Conservation (phyloP, 2,329 filamentous ascomycete species). For the Colletotrichum musicola region DNA sequence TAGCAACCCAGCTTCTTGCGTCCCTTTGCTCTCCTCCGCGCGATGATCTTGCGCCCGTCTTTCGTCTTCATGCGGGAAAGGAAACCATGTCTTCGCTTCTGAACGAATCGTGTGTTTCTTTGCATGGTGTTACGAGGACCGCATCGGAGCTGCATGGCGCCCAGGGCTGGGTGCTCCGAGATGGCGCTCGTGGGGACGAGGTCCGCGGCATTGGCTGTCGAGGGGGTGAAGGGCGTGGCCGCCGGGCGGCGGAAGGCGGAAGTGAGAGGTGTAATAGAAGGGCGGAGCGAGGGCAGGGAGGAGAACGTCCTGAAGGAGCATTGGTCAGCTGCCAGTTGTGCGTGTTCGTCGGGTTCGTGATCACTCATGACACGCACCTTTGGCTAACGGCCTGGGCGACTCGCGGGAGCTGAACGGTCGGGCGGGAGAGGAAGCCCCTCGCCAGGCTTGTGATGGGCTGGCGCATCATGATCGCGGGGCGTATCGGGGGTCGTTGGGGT, state of each 20-base stretch:
- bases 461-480: conserved; percentile 37
- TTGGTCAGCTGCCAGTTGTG: conserved; percentile 8
- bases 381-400: conserved; percentile 13
- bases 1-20: conserved; percentile 54
- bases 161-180: conserved; percentile 66
- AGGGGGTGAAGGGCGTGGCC: conserved; percentile 49
- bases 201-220: conserved; percentile 51
- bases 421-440: conserved; percentile 12
- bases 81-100: conserved; percentile 72
- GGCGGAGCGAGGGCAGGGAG: conserved; percentile 64
- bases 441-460: conserved; percentile 30
- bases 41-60: conserved; percentile 65
- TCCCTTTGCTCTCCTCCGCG: conserved; percentile 66
- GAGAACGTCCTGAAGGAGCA: conserved; percentile 57
- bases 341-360: not conserved
- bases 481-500: conserved; percentile 1
- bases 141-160: conserved; percentile 65
- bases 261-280: conserved; percentile 53
- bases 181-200: conserved; percentile 61
- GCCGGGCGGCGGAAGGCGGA: conserved; percentile 47
- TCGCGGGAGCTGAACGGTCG: not conserved
- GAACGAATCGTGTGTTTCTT: conserved; percentile 64
- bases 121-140: conserved; percentile 71
- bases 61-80: conserved; percentile 63
- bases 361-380: conserved; percentile 12